These are phyloP conservation scores for Clohesyomyces aquaticus DNA, from an alignment of 495 filamentous ascomycete genomes.

Conservation along the genomic window DNA sequence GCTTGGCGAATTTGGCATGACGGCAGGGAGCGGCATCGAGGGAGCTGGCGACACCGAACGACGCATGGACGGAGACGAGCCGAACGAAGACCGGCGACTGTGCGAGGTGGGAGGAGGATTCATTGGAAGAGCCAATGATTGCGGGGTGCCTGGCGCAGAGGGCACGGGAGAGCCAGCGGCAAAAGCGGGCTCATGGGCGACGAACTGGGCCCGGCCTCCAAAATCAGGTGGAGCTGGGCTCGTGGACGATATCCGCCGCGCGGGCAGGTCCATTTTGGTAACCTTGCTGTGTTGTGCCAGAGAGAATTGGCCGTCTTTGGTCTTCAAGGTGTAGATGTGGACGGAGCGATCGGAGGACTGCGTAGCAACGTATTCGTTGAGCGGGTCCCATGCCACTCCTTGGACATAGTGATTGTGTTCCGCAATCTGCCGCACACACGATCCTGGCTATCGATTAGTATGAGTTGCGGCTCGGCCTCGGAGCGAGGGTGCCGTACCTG, in stretches of 20 bases:
- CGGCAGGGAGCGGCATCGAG: conserved; percentile 89
- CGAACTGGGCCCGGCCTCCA: conserved; percentile 59
- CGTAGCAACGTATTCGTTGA: conserved; percentile 97
- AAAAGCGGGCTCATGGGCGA: conserved; percentile 58
- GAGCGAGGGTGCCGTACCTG: conserved; percentile 60
- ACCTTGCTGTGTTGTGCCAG: conserved; percentile 76
- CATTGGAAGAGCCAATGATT: conserved; percentile 88
- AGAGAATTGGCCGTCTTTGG: conserved; percentile 94
- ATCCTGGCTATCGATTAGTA: conserved; percentile 58
- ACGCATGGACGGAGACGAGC: conserved; percentile 80
- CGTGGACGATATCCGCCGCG: conserved; percentile 83
- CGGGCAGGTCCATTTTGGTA: conserved; percentile 87
- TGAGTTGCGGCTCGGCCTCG: background rate
- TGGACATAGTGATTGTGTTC: conserved; percentile 99
- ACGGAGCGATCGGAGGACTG: conserved; percentile 98
- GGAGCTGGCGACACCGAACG: conserved; percentile 94
- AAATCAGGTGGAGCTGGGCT: conserved; percentile 92
- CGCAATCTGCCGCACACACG: conserved; percentile 92
- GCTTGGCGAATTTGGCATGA: conserved; percentile 84
- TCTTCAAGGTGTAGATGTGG: conserved; percentile 94
- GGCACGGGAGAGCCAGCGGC: conserved; percentile 79
- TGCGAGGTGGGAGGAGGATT: conserved; percentile 92
- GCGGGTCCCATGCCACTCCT: conserved; percentile 96
- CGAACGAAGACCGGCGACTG: conserved; percentile 92
- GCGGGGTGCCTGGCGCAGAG: conserved; percentile 94